Conservation (phyloP, 352 stramenopile species). For the Phytophthora cryptogea region DNA sequence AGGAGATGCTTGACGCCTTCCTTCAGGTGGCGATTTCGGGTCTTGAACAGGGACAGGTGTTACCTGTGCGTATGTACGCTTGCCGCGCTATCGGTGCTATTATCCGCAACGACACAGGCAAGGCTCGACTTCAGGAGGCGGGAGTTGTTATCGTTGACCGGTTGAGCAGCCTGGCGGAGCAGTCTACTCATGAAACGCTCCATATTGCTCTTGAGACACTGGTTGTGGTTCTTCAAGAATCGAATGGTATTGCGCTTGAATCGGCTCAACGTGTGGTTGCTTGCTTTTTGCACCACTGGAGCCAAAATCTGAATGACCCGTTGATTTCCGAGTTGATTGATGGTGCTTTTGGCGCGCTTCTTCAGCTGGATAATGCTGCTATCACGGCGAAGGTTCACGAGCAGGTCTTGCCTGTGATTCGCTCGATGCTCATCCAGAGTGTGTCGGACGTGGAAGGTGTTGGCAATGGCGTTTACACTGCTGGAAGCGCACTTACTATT, state of each 20-base stretch:
- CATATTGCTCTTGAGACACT: slow-evolving; percentile 82
- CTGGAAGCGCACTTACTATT: slow-evolving; percentile 67
- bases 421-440: slow-evolving; percentile 63
- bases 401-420: slow-evolving; percentile 65
- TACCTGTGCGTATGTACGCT: slow-evolving; percentile 80
- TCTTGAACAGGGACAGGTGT: slow-evolving; percentile 67
- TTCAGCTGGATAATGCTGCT: slow-evolving; percentile 63
- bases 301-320: slow-evolving; percentile 73
- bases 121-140: slow-evolving; percentile 56
- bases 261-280: slow-evolving; percentile 50
- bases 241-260: slow-evolving; percentile 38
- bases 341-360: slow-evolving; percentile 63
- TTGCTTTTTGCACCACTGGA: slow-evolving; percentile 74
- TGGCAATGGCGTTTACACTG: slow-evolving; percentile 67
- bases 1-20: slow-evolving; percentile 74
- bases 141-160: slow-evolving; percentile 59
- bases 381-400: slow-evolving; percentile 67
- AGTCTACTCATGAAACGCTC: slow-evolving; percentile 70
- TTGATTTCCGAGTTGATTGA: slow-evolving; percentile 77
- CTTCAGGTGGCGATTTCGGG: slow-evolving; percentile 76
- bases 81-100: slow-evolving; percentile 78
- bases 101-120: slow-evolving; percentile 62
- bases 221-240: slow-evolving; percentile 73
- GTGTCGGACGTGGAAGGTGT: slow-evolving; percentile 45
- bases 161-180: slow-evolving; percentile 58